phyloP scores from a whole-genome alignment of 306 rosid species.

The Inga leiocalycina region DNA sequence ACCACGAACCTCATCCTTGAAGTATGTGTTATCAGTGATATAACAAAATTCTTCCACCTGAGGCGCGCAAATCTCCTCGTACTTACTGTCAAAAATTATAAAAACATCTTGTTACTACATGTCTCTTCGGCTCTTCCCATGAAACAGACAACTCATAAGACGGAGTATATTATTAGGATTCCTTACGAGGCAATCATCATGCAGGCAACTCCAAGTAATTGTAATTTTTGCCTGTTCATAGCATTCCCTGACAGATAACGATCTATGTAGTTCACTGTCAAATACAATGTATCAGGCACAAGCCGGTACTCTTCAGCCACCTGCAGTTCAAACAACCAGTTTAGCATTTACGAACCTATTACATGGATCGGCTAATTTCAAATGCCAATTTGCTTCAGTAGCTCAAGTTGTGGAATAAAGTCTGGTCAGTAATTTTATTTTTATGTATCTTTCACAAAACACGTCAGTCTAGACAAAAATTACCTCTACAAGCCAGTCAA shows the following conservation, averaged over 20 bases:
- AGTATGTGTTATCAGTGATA: conserved; percentile 92
- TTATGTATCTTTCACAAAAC: neutral
- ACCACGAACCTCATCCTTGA: conserved; percentile 82
- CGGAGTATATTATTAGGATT: neutral
- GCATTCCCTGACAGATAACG: conserved; percentile 89
- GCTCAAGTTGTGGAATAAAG: too few species aligned
- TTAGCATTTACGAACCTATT: conserved; percentile 21
- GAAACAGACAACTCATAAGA: neutral
- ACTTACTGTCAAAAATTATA: conserved; percentile 60
- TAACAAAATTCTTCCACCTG: conserved; percentile 98
- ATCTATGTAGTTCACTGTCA: conserved; percentile 92
- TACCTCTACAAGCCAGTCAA: conserved; percentile 99
- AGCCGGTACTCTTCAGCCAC: conserved; percentile 98
- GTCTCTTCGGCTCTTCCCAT: neutral
- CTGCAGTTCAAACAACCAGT: conserved; percentile 42
- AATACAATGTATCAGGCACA: conserved; percentile 91
- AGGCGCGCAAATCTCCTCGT: conserved; percentile 98
- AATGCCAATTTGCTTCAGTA: neutral
- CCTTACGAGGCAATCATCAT: conserved; percentile 99
- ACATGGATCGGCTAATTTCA: too few species aligned
- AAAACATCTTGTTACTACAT: conserved; percentile 6
- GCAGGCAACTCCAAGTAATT: conserved; percentile 93
- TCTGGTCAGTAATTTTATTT: neutral
- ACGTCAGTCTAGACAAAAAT: neutral
- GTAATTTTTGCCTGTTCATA: conserved; percentile 83